A percentile compares a stretch with the other conserved stretches of the same genome.
Evolutionary conservation across 1,139 yeast genomes (phyloP).

Genomic region (Diutina sp.): DNA sequence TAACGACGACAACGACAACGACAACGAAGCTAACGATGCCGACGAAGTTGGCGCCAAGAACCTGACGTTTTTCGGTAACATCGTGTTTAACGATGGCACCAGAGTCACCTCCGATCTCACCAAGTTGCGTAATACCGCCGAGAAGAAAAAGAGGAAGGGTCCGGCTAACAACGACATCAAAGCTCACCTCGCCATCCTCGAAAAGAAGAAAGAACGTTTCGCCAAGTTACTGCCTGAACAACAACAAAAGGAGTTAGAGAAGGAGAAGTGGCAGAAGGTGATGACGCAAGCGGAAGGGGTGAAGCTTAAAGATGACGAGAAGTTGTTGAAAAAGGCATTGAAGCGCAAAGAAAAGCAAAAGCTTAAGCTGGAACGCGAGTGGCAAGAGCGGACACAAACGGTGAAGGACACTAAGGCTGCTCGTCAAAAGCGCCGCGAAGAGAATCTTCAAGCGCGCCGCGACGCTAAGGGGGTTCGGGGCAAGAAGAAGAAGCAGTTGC

Average conservation of each 20-base stretch:
- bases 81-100: conserved; percentile 73
- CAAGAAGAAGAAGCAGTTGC: conserved; percentile 44
- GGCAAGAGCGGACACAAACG: conserved; percentile 74
- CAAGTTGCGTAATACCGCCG: conserved; percentile 37
- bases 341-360: conserved; percentile 73
- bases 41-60: conserved; percentile 19
- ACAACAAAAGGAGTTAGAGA: conserved; percentile 46
- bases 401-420: conserved; percentile 68
- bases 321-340: conserved; percentile 70
- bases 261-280: conserved; percentile 76
- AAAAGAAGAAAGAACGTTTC: conserved; percentile 57
- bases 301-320: conserved; percentile 83
- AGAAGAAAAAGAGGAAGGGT: conserved; percentile 53
- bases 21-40: conserved; percentile 17
- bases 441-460: conserved; percentile 69
- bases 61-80: conserved; percentile 62
- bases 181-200: conserved; percentile 70
- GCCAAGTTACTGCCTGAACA: conserved; percentile 52
- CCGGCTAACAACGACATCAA: conserved; percentile 77
- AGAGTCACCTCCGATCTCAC: conserved; percentile 68
- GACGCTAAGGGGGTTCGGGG: conserved; percentile 68
- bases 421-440: conserved; percentile 76
- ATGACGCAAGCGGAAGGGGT: conserved; percentile 82
- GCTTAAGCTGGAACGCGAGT: conserved; percentile 70
- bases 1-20: conserved; percentile 27